Base-by-base conservation (phyloP, 305 asterid species). In the Withania somnifera region DNA sequence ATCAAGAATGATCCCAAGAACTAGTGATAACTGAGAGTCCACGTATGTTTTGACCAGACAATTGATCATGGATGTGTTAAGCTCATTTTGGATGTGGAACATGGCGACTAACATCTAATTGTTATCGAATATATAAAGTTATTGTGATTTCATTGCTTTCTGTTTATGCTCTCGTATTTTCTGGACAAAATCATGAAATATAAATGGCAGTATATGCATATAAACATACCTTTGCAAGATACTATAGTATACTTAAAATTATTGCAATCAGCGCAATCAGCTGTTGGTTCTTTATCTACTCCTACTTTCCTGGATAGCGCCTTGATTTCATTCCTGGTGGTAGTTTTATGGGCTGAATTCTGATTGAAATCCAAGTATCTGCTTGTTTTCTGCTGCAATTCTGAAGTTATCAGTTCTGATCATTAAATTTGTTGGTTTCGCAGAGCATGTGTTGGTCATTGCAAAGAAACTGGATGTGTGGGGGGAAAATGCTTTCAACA, bases 391-490 rank as follows among this genome's bases (percentile, higher is more conserved):
- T 8, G 58, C 79, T 5, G 60, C 42, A 73, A 47, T 47, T 45
- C 11, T 73, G 2, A 47, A 14, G 60, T 47, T 32, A 7, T 47
- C 32, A 24, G 38, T 47, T 78, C 66, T 80, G 84, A 67, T 69
- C 83, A 51, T 81, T 56, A 76, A 68, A 82, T 53, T 83, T 84
- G 57, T 79, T 86, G 86, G 80, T 86, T 82, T 86, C 57, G 56
- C 89, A 94, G 98, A 92, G 87, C 84, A 83, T 95, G 98, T 84
- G 88, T 94, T 77, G 89, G 84, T 82, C 91, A 91, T 79, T 95
- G 98, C 85, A 93, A 93, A 93, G 89, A 93, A 89, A 95, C 93
- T 85, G 98, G 98, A 82, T 94, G 99, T 81, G 96, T 92, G 86
- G 98, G 92, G 88, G 84, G 47, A 57, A 88, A 86, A 81, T 95